A percentile compares a stretch with the other conserved stretches of the same genome.
Evolutionary conservation across 1,139 yeast species (phyloP).

Genomic region (Taiozyma onychis): DNA sequence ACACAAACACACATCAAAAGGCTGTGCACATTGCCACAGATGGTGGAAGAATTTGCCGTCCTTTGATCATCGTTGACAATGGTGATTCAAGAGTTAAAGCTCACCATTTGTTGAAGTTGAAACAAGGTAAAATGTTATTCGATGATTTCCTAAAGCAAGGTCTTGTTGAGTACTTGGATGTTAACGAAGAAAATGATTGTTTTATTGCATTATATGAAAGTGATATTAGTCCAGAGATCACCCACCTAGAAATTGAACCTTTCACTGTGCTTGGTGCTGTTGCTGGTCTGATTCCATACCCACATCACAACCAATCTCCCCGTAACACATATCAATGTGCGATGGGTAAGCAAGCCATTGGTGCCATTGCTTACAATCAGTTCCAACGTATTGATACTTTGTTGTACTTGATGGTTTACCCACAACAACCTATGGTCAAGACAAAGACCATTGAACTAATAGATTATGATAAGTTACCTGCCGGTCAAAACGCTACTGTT

Average conservation of each 20-base stretch:
- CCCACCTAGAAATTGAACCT: constrained; percentile 95
- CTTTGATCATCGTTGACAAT: constrained; percentile 77
- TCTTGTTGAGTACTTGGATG: constrained; percentile 91
- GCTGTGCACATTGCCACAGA: constrained; percentile 98
- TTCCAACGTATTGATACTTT: constrained; percentile 93
- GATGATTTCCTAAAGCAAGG: constrained; percentile 87
- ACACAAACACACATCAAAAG: constrained; percentile 80
- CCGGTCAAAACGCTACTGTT: constrained; percentile 98
- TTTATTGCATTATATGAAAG: constrained; percentile 85
- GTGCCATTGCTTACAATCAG: constrained; percentile 97
- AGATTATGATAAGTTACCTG: constrained; percentile 93
- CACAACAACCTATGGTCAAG: constrained; percentile 99
- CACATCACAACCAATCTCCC: constrained; percentile 98
- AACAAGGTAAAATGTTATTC: constrained; percentile 69
- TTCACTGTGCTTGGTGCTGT: constrained; percentile 97
- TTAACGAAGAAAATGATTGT: constrained; percentile 95
- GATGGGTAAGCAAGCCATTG: constrained; percentile 99
- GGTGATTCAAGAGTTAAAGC: constrained; percentile 68
- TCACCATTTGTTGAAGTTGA: constrained; percentile 56
- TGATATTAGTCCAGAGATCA: constrained; percentile 50
- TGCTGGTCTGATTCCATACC: constrained; percentile 98
- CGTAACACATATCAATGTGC: constrained; percentile 99
- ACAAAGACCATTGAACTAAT: constrained; percentile 94
- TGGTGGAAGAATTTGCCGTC: constrained; percentile 98
- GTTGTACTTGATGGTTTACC: constrained; percentile 91